Evolutionary conservation across 148 eudicot species (phyloP).

Genomic region (Spergularia bocconei): DNA sequence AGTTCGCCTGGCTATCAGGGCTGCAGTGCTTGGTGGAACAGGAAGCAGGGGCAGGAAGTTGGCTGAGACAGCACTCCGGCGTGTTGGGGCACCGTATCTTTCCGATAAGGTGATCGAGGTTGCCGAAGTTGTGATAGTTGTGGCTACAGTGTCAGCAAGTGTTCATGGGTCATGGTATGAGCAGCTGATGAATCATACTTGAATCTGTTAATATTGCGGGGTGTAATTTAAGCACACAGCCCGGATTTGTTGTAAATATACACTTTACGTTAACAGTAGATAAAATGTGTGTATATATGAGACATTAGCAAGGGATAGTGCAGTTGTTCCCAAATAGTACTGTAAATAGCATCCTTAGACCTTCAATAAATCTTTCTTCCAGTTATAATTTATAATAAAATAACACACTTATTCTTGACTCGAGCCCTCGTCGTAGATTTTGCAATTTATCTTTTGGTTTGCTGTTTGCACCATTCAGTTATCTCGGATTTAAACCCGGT

Average conservation of each 20-base stretch:
- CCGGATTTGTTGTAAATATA: not conserved
- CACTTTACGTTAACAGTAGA: conserved; percentile 4
- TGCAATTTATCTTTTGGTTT: too few relatives aligned
- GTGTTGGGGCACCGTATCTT: conserved; percentile 45
- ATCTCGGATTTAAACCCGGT: too few relatives aligned
- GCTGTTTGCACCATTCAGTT: too few relatives aligned
- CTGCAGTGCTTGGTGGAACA: conserved; percentile 45
- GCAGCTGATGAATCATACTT: conserved; percentile 35
- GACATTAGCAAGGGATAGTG: too few relatives aligned
- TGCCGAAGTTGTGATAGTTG: conserved; percentile 37
- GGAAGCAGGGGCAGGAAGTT: conserved; percentile 38
- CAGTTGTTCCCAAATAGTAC: too few relatives aligned
- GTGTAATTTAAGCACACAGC: conserved; percentile 3
- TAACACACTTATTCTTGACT: too few relatives aligned
- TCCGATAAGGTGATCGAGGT: conserved; percentile 38
- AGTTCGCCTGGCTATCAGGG: conserved; percentile 40
- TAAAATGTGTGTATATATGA: conserved; percentile 15
- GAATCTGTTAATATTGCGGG: conserved; percentile 7
- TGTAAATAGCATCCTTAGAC: too few relatives aligned
- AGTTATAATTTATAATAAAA: too few relatives aligned
- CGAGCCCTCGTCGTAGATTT: too few relatives aligned
- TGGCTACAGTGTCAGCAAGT: conserved; percentile 41
- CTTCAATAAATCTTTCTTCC: too few relatives aligned
- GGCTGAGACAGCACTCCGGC: conserved; percentile 43
- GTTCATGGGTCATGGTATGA: conserved; percentile 58